Conservation (phyloP, 2,329 filamentous ascomycete genomes). For the Aspergillus aculeatus region DNA sequence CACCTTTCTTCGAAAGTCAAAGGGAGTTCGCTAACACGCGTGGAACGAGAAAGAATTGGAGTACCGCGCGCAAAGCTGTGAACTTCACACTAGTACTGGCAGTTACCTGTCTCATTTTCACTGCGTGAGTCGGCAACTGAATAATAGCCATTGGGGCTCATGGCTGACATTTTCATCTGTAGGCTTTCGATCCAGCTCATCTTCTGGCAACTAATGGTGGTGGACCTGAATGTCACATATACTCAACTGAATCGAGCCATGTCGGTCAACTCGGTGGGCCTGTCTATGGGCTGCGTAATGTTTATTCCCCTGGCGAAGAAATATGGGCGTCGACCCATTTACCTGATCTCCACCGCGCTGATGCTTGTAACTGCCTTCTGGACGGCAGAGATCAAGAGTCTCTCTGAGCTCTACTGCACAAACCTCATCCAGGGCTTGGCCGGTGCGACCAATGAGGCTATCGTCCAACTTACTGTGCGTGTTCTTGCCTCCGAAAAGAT, state of each 20-base stretch:
- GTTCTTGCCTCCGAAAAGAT: neutral
- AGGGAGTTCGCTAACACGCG: neutral
- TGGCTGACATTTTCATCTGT: neutral
- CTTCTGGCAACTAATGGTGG: conserved; percentile 49
- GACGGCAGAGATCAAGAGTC: conserved; percentile 43
- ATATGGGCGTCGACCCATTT: conserved; percentile 46
- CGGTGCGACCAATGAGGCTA: conserved; percentile 42
- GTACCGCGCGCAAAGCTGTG: conserved; percentile 39
- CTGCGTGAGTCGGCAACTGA: conserved; percentile 25
- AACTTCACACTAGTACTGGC: conserved; percentile 46
- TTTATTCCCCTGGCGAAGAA: conserved; percentile 47
- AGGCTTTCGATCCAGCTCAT: conserved; percentile 42
- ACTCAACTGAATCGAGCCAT: conserved; percentile 46
- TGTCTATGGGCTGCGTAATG: conserved; percentile 46
- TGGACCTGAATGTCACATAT: conserved; percentile 45
- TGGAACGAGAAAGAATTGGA: conserved; percentile 42
- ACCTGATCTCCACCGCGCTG: conserved; percentile 43
- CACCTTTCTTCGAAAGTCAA: neutral
- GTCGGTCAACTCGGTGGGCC: conserved; percentile 47
- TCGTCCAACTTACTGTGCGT: conserved; percentile 44
- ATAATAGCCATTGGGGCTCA: neutral
- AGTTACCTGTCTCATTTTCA: conserved; percentile 46
- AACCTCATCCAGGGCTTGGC: conserved; percentile 45
- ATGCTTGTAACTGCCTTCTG: conserved; percentile 43
- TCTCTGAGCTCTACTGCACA: conserved; percentile 45